A percentile compares a stretch with the other conserved stretches of the same genome.
Evolutionary conservation across 2,329 filamentous ascomycete species (phyloP).

Genomic region (Colletotrichum tabaci): DNA sequence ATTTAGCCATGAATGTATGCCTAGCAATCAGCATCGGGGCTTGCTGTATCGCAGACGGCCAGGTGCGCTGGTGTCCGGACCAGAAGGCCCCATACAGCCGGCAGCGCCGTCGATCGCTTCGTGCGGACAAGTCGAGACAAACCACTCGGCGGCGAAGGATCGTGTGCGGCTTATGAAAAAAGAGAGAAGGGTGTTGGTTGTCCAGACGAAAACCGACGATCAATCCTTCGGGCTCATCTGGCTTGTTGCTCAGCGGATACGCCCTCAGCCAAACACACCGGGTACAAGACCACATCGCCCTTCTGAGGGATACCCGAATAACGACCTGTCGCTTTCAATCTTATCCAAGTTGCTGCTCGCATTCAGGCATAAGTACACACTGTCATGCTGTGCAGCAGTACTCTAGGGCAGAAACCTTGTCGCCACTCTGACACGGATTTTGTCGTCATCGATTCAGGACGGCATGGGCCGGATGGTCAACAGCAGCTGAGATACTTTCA

Average conservation of each 20-base stretch:
- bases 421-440: constrained; percentile 16
- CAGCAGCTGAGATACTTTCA: background rate
- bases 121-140: background rate
- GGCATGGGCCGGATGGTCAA: background rate
- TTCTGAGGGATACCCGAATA: background rate
- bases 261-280: background rate
- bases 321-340: background rate
- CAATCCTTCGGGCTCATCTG: background rate
- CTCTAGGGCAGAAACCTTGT: constrained; percentile 17
- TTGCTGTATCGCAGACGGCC: background rate
- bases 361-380: background rate
- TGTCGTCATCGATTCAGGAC: constrained; percentile 1
- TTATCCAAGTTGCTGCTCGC: background rate
- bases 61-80: constrained; percentile 15
- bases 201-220: background rate
- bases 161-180: background rate
- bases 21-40: background rate
- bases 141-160: background rate
- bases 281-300: background rate
- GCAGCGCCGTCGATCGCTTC: constrained; percentile 5
- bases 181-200: background rate
- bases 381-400: background rate
- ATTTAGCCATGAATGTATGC: background rate
- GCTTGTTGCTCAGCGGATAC: background rate
- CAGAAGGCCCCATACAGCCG: constrained; percentile 7